These are phyloP conservation scores for Myxozyma neotropica DNA, from an alignment of 805 yeast genomes.

Conservation along the genomic window DNA sequence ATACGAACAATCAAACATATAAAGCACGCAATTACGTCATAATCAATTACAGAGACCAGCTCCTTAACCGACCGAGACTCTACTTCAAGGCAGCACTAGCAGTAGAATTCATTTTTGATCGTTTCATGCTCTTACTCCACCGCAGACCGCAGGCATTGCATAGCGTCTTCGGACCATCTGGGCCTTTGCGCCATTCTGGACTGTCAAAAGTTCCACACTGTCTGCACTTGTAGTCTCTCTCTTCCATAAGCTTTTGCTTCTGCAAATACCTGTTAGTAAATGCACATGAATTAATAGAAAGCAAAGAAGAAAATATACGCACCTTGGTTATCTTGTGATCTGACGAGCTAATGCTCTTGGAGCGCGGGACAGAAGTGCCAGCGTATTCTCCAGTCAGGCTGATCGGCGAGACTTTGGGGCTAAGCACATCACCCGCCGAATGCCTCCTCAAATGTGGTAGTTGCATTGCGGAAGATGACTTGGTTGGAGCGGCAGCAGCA, in stretches of 20 bases:
- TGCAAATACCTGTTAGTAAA: neutral
- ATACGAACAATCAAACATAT: neutral
- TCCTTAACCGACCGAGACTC: neutral
- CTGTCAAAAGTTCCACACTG: slow-evolving; percentile 78
- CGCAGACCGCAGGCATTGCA: slow-evolving; percentile 91
- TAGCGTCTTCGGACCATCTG: slow-evolving; percentile 75
- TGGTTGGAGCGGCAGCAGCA: slow-evolving; percentile 3
- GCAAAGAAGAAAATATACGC: neutral
- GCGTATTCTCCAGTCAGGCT: neutral
- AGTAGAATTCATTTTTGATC: slow-evolving; percentile 17
- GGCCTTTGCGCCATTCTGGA: slow-evolving; percentile 95
- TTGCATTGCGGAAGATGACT: neutral
- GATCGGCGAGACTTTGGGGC: neutral
- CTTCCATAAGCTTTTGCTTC: slow-evolving; percentile 24
- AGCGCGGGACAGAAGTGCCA: neutral
- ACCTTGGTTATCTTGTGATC: slow-evolving; percentile 6
- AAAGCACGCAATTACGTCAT: neutral
- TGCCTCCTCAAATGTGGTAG: slow-evolving; percentile 12
- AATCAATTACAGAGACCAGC: neutral
- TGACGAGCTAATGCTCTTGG: slow-evolving; percentile 4
- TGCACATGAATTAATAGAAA: neutral
- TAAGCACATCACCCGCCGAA: slow-evolving; percentile 13
- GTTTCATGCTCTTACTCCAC: slow-evolving; percentile 45
- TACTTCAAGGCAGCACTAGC: neutral
- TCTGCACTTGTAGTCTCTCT: slow-evolving; percentile 47